Conservation (phyloP, 495 filamentous ascomycete genomes). For the Aspergillus coremiiformis region DNA sequence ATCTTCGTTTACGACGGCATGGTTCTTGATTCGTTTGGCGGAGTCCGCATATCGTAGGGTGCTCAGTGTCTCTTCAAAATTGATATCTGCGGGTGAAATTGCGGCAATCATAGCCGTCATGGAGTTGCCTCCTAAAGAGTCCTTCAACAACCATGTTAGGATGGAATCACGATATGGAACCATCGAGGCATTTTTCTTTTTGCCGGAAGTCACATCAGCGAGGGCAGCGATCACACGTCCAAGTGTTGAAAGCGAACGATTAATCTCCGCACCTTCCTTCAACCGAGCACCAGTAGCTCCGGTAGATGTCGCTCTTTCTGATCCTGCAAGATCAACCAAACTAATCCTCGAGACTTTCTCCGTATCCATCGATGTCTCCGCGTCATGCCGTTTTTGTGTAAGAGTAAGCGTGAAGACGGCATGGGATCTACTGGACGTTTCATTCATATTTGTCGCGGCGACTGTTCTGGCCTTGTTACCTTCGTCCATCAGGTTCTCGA, state of each 20-base stretch:
- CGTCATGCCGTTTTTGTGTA: conserved; percentile 87
- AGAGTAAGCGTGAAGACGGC: conserved; percentile 96
- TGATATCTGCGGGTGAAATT: conserved; percentile 97
- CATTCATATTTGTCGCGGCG: conserved; percentile 99
- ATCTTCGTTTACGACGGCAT: conserved; percentile 98
- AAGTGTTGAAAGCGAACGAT: conserved; percentile 89
- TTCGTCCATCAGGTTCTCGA: conserved; percentile 97
- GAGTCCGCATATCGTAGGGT: conserved; percentile 96
- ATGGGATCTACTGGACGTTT: conserved; percentile 95
- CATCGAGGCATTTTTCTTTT: conserved; percentile 75
- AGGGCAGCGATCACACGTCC: conserved; percentile 97
- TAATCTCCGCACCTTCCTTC: conserved; percentile 99
- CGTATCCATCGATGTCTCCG: conserved; percentile 89
- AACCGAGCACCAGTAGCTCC: conserved; percentile 91
- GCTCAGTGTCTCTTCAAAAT: conserved; percentile 95
- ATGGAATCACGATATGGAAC: conserved; percentile 97
- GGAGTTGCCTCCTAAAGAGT: conserved; percentile 96
- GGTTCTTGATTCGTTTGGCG: conserved; percentile 99
- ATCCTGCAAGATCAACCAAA: conserved; percentile 95
- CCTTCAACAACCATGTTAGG: conserved; percentile 94
- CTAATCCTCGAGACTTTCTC: conserved; percentile 98
- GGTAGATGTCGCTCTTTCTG: conserved; percentile 91
- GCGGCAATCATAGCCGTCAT: conserved; percentile 99
- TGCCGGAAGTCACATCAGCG: conserved; percentile 80
- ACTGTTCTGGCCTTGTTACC: conserved; percentile 98